Percentiles rank a stretch among this genome's conserved stretches.
These are phyloP conservation scores for Vinca major DNA, from an alignment of 305 asterid genomes.

Conservation along the genomic window DNA sequence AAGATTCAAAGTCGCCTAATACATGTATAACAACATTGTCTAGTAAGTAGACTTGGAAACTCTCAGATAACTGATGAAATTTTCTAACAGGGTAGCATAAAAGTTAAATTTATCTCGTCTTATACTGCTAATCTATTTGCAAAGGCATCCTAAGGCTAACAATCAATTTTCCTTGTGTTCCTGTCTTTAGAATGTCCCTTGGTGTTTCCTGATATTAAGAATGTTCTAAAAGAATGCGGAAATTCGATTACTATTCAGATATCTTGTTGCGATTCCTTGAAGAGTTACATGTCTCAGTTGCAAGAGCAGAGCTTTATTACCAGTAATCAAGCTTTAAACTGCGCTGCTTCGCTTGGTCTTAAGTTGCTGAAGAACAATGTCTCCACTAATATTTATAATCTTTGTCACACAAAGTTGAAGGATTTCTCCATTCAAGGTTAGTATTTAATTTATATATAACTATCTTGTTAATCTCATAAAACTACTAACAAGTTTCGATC, in stretches of 20 bases:
- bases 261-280: constrained; percentile 24
- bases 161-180: not conserved
- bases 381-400: constrained; percentile 19
- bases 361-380: constrained; percentile 23
- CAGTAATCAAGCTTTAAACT: constrained; percentile 27
- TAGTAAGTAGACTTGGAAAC: not conserved
- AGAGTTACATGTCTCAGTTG: constrained; percentile 24
- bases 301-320: constrained; percentile 31
- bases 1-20: too few species aligned
- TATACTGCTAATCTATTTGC: too few species aligned
- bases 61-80: not conserved
- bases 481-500: not conserved
- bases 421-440: constrained; percentile 37
- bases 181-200: constrained; percentile 26
- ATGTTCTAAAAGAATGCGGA: constrained; percentile 22
- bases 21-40: not conserved
- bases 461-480: not conserved
- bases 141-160: not conserved
- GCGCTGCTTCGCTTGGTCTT: constrained; percentile 25
- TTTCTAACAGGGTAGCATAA: not conserved
- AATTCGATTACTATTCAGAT: constrained; percentile 12
- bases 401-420: constrained; percentile 24
- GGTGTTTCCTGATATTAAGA: constrained; percentile 21
- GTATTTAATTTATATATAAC: not conserved
- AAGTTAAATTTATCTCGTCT: not conserved